Percentiles rank a stretch among this genome's conserved stretches.
Evolutionary conservation across 768 basidiomycete genomes (phyloP).

Genomic region (Crepidotus variabilis): DNA sequence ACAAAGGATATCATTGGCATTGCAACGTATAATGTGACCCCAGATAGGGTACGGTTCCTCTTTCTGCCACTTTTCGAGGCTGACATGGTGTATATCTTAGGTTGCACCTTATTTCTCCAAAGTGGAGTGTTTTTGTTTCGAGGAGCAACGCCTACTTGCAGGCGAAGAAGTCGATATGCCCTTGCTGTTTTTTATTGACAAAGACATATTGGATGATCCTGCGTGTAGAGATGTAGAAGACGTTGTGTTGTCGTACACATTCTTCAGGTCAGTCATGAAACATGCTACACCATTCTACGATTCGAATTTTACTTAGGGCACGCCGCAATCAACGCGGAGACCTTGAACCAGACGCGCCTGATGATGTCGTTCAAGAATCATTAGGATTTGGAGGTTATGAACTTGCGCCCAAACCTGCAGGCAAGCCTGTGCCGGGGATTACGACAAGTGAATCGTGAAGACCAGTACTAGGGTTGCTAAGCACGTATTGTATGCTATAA

Average conservation of each 20-base stretch:
- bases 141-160: slow-evolving; percentile 93
- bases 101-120: slow-evolving; percentile 98
- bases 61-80: slow-evolving; percentile 6
- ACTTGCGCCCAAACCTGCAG: slow-evolving; percentile 39
- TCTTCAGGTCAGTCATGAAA: slow-evolving; percentile 72
- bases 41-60: slow-evolving; percentile 70
- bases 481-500: background rate
- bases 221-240: slow-evolving; percentile 83
- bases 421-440: background rate
- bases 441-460: no score
- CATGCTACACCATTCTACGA: background rate
- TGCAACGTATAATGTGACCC: slow-evolving; percentile 98
- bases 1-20: slow-evolving; percentile 93
- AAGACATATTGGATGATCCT: slow-evolving; percentile 93
- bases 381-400: slow-evolving; percentile 72
- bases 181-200: slow-evolving; percentile 97
- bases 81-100: slow-evolving; percentile 33
- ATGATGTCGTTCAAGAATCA: slow-evolving; percentile 75
- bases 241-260: slow-evolving; percentile 93
- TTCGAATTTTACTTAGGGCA: slow-evolving; percentile 48
- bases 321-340: slow-evolving; percentile 83
- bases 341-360: slow-evolving; percentile 85
- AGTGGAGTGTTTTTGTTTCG: slow-evolving; percentile 99
- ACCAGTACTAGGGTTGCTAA: background rate
- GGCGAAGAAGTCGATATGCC: slow-evolving; percentile 99